Evolutionary conservation across 2,329 filamentous ascomycete genomes (phyloP).

Genomic region (Aspergillus sp.): DNA sequence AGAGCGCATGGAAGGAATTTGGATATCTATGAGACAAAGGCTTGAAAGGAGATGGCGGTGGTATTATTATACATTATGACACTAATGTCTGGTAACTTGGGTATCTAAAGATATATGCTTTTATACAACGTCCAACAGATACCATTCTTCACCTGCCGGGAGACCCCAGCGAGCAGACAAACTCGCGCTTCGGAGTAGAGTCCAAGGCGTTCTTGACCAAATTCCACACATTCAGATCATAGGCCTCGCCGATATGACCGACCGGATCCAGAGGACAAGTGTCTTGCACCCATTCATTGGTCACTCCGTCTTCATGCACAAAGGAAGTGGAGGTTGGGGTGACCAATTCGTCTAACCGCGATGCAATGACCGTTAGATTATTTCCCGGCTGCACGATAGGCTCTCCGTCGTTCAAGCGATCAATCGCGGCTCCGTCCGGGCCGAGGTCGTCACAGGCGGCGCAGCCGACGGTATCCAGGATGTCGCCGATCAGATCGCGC

Average conservation of each 20-base stretch:
- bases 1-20: neutral
- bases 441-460: conserved; percentile 38
- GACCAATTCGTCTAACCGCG: conserved; percentile 38
- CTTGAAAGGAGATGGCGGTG: neutral
- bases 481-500: conserved; percentile 24
- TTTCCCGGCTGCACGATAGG: conserved; percentile 40
- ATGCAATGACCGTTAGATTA: conserved; percentile 37
- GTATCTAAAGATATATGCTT: neutral
- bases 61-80: conserved; percentile 10
- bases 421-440: conserved; percentile 31
- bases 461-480: conserved; percentile 34
- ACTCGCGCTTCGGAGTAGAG: conserved; percentile 28
- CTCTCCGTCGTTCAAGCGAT: conserved; percentile 34
- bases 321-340: conserved; percentile 36
- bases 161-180: conserved; percentile 33
- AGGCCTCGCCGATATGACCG: conserved; percentile 42
- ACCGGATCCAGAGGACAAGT: conserved; percentile 36
- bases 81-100: neutral
- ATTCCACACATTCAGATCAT: conserved; percentile 44
- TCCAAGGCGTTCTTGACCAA: conserved; percentile 41
- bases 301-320: conserved; percentile 35
- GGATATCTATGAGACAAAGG: neutral
- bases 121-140: neutral
- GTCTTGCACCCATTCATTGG: conserved; percentile 37
- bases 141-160: conserved; percentile 28